phyloP scores from a whole-genome alignment of 169 alveolate species.

The Plasmodium falciparum region DNA sequence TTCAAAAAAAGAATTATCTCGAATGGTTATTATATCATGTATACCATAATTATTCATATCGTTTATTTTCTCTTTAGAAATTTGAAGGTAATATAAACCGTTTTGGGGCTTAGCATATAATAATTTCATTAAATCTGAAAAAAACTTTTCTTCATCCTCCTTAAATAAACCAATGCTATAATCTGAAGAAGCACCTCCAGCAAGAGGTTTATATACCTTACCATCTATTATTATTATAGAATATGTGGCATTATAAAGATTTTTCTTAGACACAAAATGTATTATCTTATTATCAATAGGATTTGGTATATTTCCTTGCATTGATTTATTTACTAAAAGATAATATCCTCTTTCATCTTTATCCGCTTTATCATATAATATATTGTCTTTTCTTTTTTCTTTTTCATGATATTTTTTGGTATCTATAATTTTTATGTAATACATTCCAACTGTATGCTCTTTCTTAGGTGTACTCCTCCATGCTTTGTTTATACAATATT shows the following conservation, averaged over 20 bases:
- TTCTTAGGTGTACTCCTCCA: slow-evolving; percentile 12
- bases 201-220: background rate
- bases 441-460: background rate
- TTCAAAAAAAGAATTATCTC: background rate
- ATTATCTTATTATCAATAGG: background rate
- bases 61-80: background rate
- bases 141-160: background rate
- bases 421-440: slow-evolving; percentile 11
- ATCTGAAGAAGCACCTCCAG: background rate
- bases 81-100: slow-evolving; percentile 20
- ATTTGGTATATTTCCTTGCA: background rate
- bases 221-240: background rate
- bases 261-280: background rate
- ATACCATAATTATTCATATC: background rate
- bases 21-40: background rate
- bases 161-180: too few relatives aligned
- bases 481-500: slow-evolving; percentile 38
- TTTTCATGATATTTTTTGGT: background rate
- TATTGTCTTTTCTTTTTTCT: background rate
- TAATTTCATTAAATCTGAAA: slow-evolving; percentile 10
- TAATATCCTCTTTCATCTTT: slow-evolving; percentile 7
- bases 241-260: background rate
- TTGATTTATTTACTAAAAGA: background rate
- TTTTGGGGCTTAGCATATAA: slow-evolving; percentile 9
- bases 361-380: background rate